Evolutionary conservation across 2,329 filamentous ascomycete genomes (phyloP), one percentile per base, ranked within the genome.

Genomic region (Clonostachys byssicola): DNA sequence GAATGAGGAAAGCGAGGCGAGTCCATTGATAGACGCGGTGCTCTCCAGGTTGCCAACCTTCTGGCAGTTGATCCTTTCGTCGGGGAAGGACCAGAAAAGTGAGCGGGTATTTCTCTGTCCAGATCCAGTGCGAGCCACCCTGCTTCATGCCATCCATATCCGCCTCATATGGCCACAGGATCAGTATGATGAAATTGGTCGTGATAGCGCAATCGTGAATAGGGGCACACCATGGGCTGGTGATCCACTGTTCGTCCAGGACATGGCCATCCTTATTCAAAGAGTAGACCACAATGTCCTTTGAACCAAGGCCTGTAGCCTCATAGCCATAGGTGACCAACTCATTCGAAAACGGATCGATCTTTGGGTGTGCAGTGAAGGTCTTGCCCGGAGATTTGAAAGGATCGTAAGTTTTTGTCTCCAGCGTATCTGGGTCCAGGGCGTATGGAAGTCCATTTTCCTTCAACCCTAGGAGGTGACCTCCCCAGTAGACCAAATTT

Each of bases 401-500:
- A 23, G 23, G 23, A 14, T 69, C 61, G 45, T 72, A 74, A 46
- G 70, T 66, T 38, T 67, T 64, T 0, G 70, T 72, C 41, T 71
- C 70, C 8, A 72, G 59, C 1, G 66, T 69, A 6, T 58, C 51
- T 0, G 66, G 68, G 48, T 74, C 64, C 48, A 72, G 54, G 0
- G 66, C 62, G 47, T 66, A 73, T 0, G 73, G 70, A n/a, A 64
- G 67, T 0, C 65, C 62, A 42, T 67, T 63, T 48, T 81, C 77
- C 52, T 78, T 79, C 34, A 65, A 60, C 0, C 73, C 74, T 2
- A 77, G 61, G 12, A 78, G 56, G 12, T 71, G 62, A 2, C 72
- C 71, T 16, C 69, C 63, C 65, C 71, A 80, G 52, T 68, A 71
- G 4, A 78, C 57, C 5, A 80, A 59, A 49, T 80, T 78, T 1